Conservation (phyloP, 768 basidiomycete species). For the Leccinum boreale region DNA sequence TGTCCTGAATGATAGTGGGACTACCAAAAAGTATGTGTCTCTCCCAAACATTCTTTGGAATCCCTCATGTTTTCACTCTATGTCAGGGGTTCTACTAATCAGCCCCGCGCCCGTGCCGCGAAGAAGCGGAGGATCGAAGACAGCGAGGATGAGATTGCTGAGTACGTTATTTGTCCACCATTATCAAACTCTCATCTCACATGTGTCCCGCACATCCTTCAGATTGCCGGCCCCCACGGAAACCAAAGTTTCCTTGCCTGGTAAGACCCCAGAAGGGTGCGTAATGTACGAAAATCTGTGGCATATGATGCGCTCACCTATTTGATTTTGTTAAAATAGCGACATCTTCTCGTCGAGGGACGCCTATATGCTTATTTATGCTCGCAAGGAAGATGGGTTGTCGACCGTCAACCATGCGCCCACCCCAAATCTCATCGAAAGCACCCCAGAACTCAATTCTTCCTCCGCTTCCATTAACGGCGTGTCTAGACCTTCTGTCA, state of each 20-base stretch:
- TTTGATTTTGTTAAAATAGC: conserved; percentile 31
- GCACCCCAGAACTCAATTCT: conserved; percentile 16
- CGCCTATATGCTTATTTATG: conserved; percentile 95
- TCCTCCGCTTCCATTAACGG: conserved; percentile 19
- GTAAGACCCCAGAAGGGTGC: conserved; percentile 57
- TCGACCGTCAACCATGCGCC: conserved; percentile 12
- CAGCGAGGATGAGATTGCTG: conserved; percentile 50
- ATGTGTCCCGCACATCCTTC: conserved; percentile 5
- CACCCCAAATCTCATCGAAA: conserved; percentile 14
- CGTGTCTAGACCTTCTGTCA: conserved; percentile 13
- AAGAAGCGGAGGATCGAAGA: conserved; percentile 55
- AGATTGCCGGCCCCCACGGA: conserved; percentile 22
- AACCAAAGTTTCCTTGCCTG: conserved; percentile 23
- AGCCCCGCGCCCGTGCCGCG: conserved; percentile 38
- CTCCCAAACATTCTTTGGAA: neutral
- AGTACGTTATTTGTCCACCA: conserved; percentile 24
- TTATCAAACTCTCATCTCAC: conserved; percentile 18
- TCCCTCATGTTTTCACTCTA: conserved; percentile 2
- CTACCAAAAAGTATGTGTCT: conserved; percentile 27
- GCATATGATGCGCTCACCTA: conserved; percentile 11
- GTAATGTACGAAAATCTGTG: conserved; percentile 74
- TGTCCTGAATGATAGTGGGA: conserved; percentile 21
- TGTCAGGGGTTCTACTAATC: conserved; percentile 23
- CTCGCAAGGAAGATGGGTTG: conserved; percentile 37
- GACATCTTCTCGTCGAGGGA: conserved; percentile 69